Base-by-base conservation (phyloP, 2,329 filamentous ascomycete species). In the Aureobasidium sp. region DNA sequence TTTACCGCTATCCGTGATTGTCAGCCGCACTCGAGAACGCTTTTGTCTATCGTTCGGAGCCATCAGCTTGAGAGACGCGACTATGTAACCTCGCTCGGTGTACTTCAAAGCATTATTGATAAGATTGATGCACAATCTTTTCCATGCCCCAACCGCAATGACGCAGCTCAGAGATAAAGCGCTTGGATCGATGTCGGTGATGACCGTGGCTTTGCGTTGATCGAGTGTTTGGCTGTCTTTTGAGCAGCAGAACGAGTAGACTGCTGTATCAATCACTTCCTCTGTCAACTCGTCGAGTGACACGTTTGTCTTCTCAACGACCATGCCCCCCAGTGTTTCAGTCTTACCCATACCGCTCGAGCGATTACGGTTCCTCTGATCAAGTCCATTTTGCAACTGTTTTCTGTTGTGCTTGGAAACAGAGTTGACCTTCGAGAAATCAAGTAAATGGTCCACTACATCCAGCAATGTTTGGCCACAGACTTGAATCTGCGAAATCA, bases 1-100 rank as follows among this genome's bases (percentile, higher is more conserved):
- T 47, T 79, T 79, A 0, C 87, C 87, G 0, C 86, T 86, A 66
- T 90, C 87, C 0, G 77, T 76, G 1, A 90, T 80, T 4, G 56
- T 59, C 26, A 63, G 17, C 8, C 42, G 44, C 17, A 47, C 61
- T 12, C 47, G 59, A 23, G 46, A 39, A 26, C 55, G 56, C 36
- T 20, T 60, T n/a, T 60, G 29, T 29, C 46, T 34, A 15, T 64
- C 61, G 6, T 39, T 58, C 2, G 55, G 55, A 17, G 41, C 32
- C 20, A 58, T 58, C 13, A 58, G 8, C 42, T 58, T 58, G 41
- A 50, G 32, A 4, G 50, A 26, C 9, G 59, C n/a, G 10, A 62
- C 59, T 48, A 79, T 75, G 32, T 68, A 72, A 0, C 77, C 76
- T 15, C 69, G 63, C 1, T 67, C 59, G 0, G 75, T 78, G 62